phyloP scores from a whole-genome alignment of 2,329 filamentous ascomycete genomes.

The Ophiobolus disseminans region DNA sequence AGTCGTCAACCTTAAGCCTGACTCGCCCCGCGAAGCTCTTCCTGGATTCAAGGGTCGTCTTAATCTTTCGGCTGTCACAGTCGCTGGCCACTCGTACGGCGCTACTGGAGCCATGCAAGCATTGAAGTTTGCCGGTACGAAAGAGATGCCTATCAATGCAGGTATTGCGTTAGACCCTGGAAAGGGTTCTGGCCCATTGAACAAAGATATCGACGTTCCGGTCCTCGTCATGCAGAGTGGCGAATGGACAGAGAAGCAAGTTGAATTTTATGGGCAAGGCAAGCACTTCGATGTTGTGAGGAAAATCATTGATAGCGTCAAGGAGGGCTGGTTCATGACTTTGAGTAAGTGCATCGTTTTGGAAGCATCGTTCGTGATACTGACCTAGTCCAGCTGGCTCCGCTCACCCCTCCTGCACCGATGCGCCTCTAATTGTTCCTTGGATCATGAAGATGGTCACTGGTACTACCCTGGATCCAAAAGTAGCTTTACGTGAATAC shows the following conservation, averaged over 20 bases:
- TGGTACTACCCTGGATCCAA: constrained; percentile 64
- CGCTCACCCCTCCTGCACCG: constrained; percentile 70
- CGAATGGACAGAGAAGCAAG: constrained; percentile 66
- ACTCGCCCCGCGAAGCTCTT: constrained; percentile 56
- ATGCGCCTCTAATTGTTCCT: constrained; percentile 70
- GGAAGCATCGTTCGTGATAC: too few relatives aligned
- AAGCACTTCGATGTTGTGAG: constrained; percentile 70
- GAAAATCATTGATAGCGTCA: constrained; percentile 61
- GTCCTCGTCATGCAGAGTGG: constrained; percentile 69
- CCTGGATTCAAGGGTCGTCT: constrained; percentile 62
- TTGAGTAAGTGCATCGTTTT: constrained; percentile 38
- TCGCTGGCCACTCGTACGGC: constrained; percentile 71
- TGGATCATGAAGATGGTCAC: constrained; percentile 67
- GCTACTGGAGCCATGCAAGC: constrained; percentile 69
- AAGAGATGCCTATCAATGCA: constrained; percentile 59
- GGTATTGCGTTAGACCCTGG: constrained; percentile 71
- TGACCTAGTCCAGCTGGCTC: constrained; percentile 29
- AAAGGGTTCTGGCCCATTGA: constrained; percentile 68
- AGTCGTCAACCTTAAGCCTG: constrained; percentile 53
- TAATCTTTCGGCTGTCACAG: constrained; percentile 61
- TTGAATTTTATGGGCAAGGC: constrained; percentile 65
- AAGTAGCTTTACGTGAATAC: constrained; percentile 65
- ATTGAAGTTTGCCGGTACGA: constrained; percentile 58
- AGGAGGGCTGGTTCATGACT: constrained; percentile 56
- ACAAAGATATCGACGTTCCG: constrained; percentile 65